These are phyloP conservation scores for Boletellus sp. DNA, from an alignment of 768 basidiomycete genomes.

Conservation along the genomic window DNA sequence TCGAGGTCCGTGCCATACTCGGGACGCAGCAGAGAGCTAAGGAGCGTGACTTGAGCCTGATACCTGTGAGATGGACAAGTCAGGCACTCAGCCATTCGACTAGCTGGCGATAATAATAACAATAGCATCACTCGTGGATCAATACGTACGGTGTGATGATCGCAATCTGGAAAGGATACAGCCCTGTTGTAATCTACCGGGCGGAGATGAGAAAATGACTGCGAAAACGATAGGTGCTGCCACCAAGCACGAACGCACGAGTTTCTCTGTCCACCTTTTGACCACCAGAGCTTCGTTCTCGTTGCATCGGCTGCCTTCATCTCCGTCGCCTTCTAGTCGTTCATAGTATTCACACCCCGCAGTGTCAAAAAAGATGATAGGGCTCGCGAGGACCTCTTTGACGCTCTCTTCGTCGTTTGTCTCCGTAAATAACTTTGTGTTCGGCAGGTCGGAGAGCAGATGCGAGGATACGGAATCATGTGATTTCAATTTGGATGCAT, in stretches of 20 bases:
- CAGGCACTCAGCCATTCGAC: background rate
- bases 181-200: conserved; percentile 52
- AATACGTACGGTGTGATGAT: conserved; percentile 75
- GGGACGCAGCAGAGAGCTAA: conserved; percentile 73
- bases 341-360: conserved; percentile 94
- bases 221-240: background rate
- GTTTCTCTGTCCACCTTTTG: conserved; percentile 71
- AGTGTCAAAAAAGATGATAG: conserved; percentile 92
- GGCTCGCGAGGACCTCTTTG: conserved; percentile 68
- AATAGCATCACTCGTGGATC: background rate
- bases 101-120: background rate
- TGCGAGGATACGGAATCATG: conserved; percentile 69
- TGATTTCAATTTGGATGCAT: conserved; percentile 65
- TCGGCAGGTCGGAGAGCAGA: conserved; percentile 67
- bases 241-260: conserved; percentile 46
- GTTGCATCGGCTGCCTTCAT: conserved; percentile 89
- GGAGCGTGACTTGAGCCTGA: conserved; percentile 88
- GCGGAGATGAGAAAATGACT: conserved; percentile 2
- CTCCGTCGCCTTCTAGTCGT: conserved; percentile 67
- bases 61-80: conserved; percentile 42
- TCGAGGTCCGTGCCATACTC: conserved; percentile 69
- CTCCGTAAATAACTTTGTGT: conserved; percentile 35
- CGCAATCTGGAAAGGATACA: conserved; percentile 72
- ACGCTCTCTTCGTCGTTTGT: conserved; percentile 57
- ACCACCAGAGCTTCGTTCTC: conserved; percentile 93